Conservation (phyloP, 2,329 filamentous ascomycete genomes). For the Colletotrichum sojae region DNA sequence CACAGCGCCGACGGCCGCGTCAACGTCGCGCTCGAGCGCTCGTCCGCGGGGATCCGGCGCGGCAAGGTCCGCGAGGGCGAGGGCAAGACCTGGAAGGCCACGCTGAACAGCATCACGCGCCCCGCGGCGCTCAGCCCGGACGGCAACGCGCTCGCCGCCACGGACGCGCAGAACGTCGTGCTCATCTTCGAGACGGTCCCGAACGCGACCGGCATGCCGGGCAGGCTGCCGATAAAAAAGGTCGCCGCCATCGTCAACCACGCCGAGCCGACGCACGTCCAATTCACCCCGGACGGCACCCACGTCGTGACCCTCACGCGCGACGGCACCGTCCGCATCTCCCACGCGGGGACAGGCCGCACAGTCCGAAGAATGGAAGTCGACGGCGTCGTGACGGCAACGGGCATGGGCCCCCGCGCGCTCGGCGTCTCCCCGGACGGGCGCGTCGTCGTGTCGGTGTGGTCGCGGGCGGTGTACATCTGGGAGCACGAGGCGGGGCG, state of each 20-base stretch:
- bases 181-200: slow-evolving; percentile 23
- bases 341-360: slow-evolving; percentile 48
- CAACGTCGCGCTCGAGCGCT: slow-evolving; percentile 6
- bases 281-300: slow-evolving; percentile 49
- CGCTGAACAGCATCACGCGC: neutral
- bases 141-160: slow-evolving; percentile 23
- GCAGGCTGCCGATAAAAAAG: slow-evolving; percentile 31
- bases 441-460: slow-evolving; percentile 53
- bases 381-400: slow-evolving; percentile 43
- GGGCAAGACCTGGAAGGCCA: slow-evolving; percentile 10
- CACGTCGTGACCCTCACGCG: slow-evolving; percentile 53
- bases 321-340: slow-evolving; percentile 57
- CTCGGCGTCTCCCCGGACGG: slow-evolving; percentile 53
- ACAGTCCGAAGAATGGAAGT: slow-evolving; percentile 56
- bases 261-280: slow-evolving; percentile 55
- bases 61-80: slow-evolving; percentile 20
- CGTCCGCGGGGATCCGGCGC: neutral
- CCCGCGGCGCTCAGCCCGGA: slow-evolving; percentile 20
- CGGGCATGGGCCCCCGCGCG: slow-evolving; percentile 47
- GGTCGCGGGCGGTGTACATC: slow-evolving; percentile 55
- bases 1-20: slow-evolving; percentile 26
- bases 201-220: slow-evolving; percentile 3
- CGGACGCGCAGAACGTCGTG: slow-evolving; percentile 12
- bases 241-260: slow-evolving; percentile 53
- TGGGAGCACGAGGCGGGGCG: slow-evolving; percentile 53